These are phyloP conservation scores for Chondrostereum purpureum DNA, from an alignment of 1,284 basidiomycete genomes.

Conservation along the genomic window DNA sequence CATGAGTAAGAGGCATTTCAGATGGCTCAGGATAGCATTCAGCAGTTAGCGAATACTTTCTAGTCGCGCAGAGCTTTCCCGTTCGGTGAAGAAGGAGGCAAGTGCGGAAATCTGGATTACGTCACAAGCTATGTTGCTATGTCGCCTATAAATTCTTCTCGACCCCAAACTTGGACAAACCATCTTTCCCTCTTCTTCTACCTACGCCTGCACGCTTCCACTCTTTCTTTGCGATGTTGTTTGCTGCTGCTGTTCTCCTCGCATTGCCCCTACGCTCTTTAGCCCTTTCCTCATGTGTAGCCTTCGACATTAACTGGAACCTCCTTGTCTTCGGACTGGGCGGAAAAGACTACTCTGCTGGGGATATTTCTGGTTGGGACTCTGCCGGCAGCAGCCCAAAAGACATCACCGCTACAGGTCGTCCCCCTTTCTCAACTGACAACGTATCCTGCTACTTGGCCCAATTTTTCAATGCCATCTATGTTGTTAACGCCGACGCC, in stretches of 20 bases:
- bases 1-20: neutral
- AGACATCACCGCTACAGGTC: slow-evolving; percentile 58
- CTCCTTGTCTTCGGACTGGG: slow-evolving; percentile 67
- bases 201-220: neutral
- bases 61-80: too few relatives aligned
- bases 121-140: too few relatives aligned
- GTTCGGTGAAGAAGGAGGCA: too few relatives aligned
- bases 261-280: slow-evolving; percentile 31
- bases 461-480: slow-evolving; percentile 72
- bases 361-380: slow-evolving; percentile 57
- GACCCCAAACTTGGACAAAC: too few relatives aligned
- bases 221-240: slow-evolving; percentile 24
- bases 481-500: slow-evolving; percentile 71
- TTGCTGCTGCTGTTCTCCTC: slow-evolving; percentile 54
- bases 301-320: slow-evolving; percentile 67
- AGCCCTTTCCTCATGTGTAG: slow-evolving; percentile 50
- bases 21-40: neutral
- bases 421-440: slow-evolving; percentile 67
- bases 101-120: too few relatives aligned
- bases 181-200: too few relatives aligned
- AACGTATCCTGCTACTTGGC: slow-evolving; percentile 71
- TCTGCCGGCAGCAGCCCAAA: slow-evolving; percentile 46
- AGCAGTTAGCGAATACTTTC: too few relatives aligned
- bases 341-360: slow-evolving; percentile 70
- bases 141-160: too few relatives aligned